Evolutionary conservation across 768 basidiomycete species (phyloP), one percentile per base, ranked within the genome.

Genomic region (Mycena polygramma): DNA sequence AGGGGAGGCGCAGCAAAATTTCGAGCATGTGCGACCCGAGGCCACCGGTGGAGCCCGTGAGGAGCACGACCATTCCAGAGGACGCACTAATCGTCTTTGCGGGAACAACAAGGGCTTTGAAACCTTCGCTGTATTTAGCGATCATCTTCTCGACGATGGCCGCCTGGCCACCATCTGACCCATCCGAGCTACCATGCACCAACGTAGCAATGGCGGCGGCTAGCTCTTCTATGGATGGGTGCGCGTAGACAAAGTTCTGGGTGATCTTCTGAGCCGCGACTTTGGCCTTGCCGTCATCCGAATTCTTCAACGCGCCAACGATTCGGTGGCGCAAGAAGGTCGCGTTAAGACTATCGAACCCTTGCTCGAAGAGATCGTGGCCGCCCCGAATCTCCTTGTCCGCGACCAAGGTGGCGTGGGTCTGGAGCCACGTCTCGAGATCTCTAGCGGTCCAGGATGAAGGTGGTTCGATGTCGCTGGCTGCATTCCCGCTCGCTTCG

Each of bases 21-120:
- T 77, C 75, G 41, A 85, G 74, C 19, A 83, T 58, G 57, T 81
- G 79, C 2, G 82, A 80, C 19, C 85, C 84, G 1, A 86, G 77
- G 13, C 79, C 80, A 10, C 84, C 85, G 7, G 85, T 86, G 0
- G 84, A 81, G 17, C 85, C 84, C 5, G 85, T 86, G 41, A 86
- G 69, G 1, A 85, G 77, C 8, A 83, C 77, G 8, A 78, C 75
- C 9, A 74, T 58, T 1, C 58, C 63, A 19, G n/a, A n/a, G 8
- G 55, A 60, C 65, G 1, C 52, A 63, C 15, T 57, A 46, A 0
- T 15, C 26, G 2, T 1, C 7, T 14, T 63, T 57, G 20, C 35
- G 43, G 1, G 61, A 55, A 46, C 36, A n/a, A n/a, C n/a, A 35
- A 37, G 8, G 2, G 17, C 26, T 43, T 64, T 57, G 26, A 71